Percentiles rank a stretch among this genome's conserved stretches.
Evolutionary conservation across 345 rosid genomes (phyloP).

Genomic region (Boechera stricta): DNA sequence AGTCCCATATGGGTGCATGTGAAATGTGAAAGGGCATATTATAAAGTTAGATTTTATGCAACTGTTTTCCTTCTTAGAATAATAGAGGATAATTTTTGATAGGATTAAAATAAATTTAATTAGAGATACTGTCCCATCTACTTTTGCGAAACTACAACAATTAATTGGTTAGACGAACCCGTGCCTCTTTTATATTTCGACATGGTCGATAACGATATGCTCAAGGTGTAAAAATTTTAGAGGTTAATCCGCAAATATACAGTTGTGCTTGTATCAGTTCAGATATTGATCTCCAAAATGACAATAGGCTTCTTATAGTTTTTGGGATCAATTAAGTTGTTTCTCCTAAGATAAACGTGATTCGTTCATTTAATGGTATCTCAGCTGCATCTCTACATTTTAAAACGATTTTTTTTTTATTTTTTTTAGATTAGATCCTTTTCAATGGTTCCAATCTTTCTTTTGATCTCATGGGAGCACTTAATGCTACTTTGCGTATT

Average conservation of each 20-base stretch:
- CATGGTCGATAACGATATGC: background rate
- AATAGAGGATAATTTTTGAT: slow-evolving; percentile 21
- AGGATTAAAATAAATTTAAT: background rate
- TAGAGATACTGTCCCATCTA: slow-evolving; percentile 10
- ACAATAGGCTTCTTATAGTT: too few species aligned
- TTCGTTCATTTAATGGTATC: background rate
- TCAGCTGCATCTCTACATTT: too few species aligned
- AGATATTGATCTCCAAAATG: background rate
- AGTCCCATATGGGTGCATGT: slow-evolving; percentile 45
- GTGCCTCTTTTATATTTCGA: background rate
- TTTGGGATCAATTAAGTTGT: too few species aligned
- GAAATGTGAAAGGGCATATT: slow-evolving; percentile 26
- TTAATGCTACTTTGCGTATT: background rate
- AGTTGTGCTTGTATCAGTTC: background rate
- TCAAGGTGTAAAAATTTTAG: background rate
- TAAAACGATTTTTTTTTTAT: too few species aligned
- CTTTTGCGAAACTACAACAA: slow-evolving; percentile 6
- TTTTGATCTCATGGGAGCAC: background rate
- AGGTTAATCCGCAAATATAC: background rate
- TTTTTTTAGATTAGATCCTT: too few species aligned
- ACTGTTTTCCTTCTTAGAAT: slow-evolving; percentile 9
- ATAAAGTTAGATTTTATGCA: slow-evolving; percentile 26
- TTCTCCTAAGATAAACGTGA: background rate
- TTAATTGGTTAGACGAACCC: background rate
- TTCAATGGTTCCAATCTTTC: background rate